phyloP scores from a whole-genome alignment of 257 asterid genomes.

The Solanum chmielewskii region DNA sequence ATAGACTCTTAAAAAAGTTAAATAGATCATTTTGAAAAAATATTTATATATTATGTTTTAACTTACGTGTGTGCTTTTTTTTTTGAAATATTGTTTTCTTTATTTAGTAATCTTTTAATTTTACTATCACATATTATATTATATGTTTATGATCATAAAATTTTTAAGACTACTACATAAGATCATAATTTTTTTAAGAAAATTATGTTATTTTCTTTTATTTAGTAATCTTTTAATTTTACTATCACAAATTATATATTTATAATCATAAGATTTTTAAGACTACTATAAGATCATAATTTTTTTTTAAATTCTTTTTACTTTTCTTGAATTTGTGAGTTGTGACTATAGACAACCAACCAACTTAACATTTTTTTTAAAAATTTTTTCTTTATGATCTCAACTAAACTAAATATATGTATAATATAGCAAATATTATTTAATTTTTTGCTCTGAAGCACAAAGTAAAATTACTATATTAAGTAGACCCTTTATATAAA shows the following conservation, averaged over 20 bases:
- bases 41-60: neutral
- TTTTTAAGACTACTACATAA: too few relatives aligned
- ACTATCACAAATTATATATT: neutral
- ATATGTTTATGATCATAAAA: neutral
- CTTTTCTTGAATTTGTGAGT: neutral
- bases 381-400: neutral
- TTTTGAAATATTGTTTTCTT: neutral
- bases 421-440: too few relatives aligned
- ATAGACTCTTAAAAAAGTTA: neutral
- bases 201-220: neutral
- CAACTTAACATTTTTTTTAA: neutral
- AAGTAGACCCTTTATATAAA: neutral
- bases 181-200: too few relatives aligned
- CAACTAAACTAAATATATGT: neutral
- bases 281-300: too few relatives aligned
- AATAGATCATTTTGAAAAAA: neutral
- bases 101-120: neutral
- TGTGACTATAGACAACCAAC: neutral
- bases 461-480: neutral
- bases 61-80: rapidly evolving
- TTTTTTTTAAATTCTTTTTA: too few relatives aligned
- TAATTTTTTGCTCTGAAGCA: too few relatives aligned
- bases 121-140: neutral
- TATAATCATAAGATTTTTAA: neutral
- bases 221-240: neutral